Evolutionary conservation across 768 basidiomycete species (phyloP).

Genomic region (Saitozyma podzolica): DNA sequence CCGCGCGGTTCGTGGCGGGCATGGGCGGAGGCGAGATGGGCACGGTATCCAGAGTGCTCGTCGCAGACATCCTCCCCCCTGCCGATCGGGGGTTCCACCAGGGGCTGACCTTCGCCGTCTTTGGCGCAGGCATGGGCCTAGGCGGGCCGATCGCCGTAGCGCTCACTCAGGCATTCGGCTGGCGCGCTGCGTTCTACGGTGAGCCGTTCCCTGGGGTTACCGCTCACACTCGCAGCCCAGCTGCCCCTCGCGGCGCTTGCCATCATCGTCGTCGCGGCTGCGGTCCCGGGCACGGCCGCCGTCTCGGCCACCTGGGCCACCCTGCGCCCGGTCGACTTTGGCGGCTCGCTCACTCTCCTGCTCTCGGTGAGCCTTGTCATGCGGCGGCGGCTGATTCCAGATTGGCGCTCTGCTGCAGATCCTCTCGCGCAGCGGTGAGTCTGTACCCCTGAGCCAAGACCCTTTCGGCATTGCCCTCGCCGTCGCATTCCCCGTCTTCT

Average conservation of each 20-base stretch:
- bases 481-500: slow-evolving; percentile 60
- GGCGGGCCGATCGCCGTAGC: slow-evolving; percentile 57
- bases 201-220: slow-evolving; percentile 21
- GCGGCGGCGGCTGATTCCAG: no score
- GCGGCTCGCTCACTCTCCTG: slow-evolving; percentile 43
- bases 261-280: slow-evolving; percentile 2
- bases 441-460: slow-evolving; percentile 67
- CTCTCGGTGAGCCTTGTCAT: slow-evolving; percentile 34
- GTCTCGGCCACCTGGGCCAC: no score
- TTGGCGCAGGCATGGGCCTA: slow-evolving; percentile 65
- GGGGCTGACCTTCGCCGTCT: slow-evolving; percentile 55
- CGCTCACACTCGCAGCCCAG: no score
- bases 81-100: slow-evolving; percentile 85
- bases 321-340: slow-evolving; percentile 41
- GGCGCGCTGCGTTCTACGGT: slow-evolving; percentile 40
- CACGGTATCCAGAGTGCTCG: slow-evolving; percentile 58
- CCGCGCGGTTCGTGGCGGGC: slow-evolving; percentile 34
- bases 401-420: slow-evolving; percentile 45
- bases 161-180: slow-evolving; percentile 78
- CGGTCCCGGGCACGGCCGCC: no score
- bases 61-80: slow-evolving; percentile 87
- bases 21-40: slow-evolving; percentile 41
- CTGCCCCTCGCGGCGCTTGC: slow-evolving; percentile 13
- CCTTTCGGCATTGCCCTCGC: slow-evolving; percentile 70
- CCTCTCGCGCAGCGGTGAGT: slow-evolving; percentile 59